Base-by-base conservation (phyloP, 345 rosid genomes). In the rapeseed (Brassica napus) region DNA sequence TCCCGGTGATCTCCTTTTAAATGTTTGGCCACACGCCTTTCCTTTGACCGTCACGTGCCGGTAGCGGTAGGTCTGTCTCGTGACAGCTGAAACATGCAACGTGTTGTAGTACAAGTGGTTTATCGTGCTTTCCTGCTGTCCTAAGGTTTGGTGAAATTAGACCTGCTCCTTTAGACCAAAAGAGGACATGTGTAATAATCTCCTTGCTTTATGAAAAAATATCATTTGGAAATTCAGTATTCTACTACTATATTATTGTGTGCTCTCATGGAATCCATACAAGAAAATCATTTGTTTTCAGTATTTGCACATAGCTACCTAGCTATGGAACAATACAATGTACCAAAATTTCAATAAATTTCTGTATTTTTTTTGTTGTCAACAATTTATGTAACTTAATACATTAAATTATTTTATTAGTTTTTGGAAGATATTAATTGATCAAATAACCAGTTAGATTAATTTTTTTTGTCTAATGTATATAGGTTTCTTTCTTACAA, bases 171-270 rank as follows among this genome's bases (percentile, higher is more conserved):
- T 49, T n/a, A 62, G 63, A 79, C 59, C 71, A n/a, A 61, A 74
- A 63, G 79, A 16, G 75, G 82, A 79, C 82, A 34, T 74, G 82
- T 79, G 82, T 79, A 15, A 62, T 35, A 59, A 68, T 74, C 65
- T 3, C 9, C 47, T 68, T 31, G 75, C 74, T 58, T 47, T 68
- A 8, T 15, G 5, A 42, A 26, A 58, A 59, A 74, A 74, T 73
- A 68, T 68, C 69, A n/a, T 67, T 49, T 55, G 5, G 11, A 37
- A 16, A 65, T 65, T 65, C 8, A 54, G 24, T 30, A 72, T 58
- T 63, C 63, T 49, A n/a, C 30, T 54, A 16, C 24, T 16, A 54
- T 15, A 54, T 54, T 54, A 16, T 54, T 35, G 44, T n/a, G 7
- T 47, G 54, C 57, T 58, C 58, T 8, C n/a, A 42, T 12, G 30